phyloP scores from a whole-genome alignment of 352 stramenopile genomes.

The Vaucheria bursata region DNA sequence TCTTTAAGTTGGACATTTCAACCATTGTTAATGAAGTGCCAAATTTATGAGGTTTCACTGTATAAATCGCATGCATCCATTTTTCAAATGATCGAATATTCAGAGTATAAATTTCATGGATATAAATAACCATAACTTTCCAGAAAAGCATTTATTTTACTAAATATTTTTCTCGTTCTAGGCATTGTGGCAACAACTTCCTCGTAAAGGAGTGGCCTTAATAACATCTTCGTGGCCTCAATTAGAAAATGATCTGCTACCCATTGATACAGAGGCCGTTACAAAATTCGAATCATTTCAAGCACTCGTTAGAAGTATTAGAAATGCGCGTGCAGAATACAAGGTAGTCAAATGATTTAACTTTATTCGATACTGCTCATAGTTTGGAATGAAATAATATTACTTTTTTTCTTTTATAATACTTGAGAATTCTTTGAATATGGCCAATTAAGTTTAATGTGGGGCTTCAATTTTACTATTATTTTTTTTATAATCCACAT shows the following conservation, averaged over 20 bases:
- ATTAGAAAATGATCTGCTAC: constrained; percentile 52
- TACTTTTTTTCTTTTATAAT: background rate
- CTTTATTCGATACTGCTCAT: constrained; percentile 63
- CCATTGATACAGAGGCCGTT: constrained; percentile 12
- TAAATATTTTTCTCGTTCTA: too few relatives aligned
- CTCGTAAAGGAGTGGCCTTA: constrained; percentile 53
- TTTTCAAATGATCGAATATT: too few relatives aligned
- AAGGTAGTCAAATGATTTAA: too few relatives aligned
- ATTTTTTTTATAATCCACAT: too few relatives aligned
- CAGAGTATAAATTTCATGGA: too few relatives aligned
- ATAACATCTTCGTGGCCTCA: constrained; percentile 69
- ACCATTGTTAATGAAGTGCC: too few relatives aligned
- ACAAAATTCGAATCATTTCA: constrained; percentile 62
- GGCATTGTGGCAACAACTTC: constrained; percentile 66
- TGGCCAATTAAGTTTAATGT: background rate
- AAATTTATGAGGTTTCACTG: too few relatives aligned
- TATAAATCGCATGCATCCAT: too few relatives aligned
- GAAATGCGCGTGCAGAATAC: constrained; percentile 70
- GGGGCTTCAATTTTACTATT: too few relatives aligned
- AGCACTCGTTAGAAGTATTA: constrained; percentile 62
- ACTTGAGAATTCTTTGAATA: background rate
- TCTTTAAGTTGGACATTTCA: too few relatives aligned
- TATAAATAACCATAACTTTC: too few relatives aligned
- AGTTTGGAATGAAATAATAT: constrained; percentile 51
- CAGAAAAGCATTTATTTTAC: too few relatives aligned